A percentile compares a stretch with the other conserved stretches of the same genome.
These are phyloP conservation scores for Collybia sordida DNA, from an alignment of 768 basidiomycete genomes.

Conservation along the genomic window DNA sequence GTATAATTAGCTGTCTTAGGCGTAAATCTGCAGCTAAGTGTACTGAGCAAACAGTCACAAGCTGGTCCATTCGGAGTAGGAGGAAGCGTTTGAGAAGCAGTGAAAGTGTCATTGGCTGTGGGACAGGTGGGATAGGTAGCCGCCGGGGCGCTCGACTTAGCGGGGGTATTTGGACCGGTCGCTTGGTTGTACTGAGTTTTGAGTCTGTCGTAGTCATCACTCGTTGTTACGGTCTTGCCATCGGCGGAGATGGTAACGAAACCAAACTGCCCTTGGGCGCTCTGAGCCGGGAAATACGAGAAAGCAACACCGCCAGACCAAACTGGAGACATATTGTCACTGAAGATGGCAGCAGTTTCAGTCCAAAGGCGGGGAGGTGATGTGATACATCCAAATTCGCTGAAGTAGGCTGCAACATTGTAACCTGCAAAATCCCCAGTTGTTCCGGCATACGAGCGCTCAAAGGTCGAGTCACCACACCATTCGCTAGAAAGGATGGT, in stretches of 20 bases:
- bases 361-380: constrained; percentile 71
- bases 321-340: constrained; percentile 67
- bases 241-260: constrained; percentile 78
- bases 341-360: constrained; percentile 73
- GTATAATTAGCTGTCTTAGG: constrained; percentile 61
- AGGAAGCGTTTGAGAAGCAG: constrained; percentile 71
- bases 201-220: constrained; percentile 68
- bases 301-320: constrained; percentile 92
- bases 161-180: constrained; percentile 62
- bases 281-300: constrained; percentile 84
- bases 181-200: constrained; percentile 58
- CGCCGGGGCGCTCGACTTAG: constrained; percentile 36
- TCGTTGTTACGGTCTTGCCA: constrained; percentile 62
- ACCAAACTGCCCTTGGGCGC: constrained; percentile 75
- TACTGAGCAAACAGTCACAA: constrained; percentile 73
- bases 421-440: constrained; percentile 58
- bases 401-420: constrained; percentile 87
- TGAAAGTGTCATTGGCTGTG: constrained; percentile 51
- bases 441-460: constrained; percentile 53
- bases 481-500: constrained; percentile 54
- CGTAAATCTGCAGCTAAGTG: constrained; percentile 73
- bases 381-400: constrained; percentile 80
- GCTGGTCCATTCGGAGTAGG: constrained; percentile 80
- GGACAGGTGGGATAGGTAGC: constrained; percentile 67
- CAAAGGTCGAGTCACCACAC: constrained; percentile 71